phyloP scores from a whole-genome alignment of 2,329 filamentous ascomycete genomes.

The Coleophoma crateriformis region DNA sequence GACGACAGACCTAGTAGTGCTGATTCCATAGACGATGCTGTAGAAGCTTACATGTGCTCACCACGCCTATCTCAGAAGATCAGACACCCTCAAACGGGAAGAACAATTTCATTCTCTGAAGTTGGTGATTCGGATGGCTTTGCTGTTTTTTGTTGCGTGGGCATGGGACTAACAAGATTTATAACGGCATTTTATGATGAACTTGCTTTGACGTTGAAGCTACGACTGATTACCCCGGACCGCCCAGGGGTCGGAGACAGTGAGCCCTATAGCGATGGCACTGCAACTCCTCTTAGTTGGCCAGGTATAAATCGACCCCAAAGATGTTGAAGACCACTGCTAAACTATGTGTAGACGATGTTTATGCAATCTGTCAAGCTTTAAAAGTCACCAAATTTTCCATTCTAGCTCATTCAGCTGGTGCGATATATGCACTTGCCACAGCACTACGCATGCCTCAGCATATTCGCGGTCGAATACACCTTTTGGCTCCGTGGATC shows the following conservation, averaged over 20 bases:
- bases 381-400: conserved; percentile 95
- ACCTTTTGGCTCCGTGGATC: conserved; percentile 94
- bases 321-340: conserved; percentile 1
- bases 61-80: conserved; percentile 85
- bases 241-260: conserved; percentile 91
- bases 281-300: conserved; percentile 86
- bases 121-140: conserved; percentile 89
- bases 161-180: conserved; percentile 94
- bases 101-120: conserved; percentile 91
- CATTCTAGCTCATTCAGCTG: conserved; percentile 90
- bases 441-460: conserved; percentile 94
- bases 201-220: conserved; percentile 77
- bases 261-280: conserved; percentile 74
- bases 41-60: conserved; percentile 78
- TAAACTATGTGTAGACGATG: conserved; percentile 53
- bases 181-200: conserved; percentile 98
- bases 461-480: conserved; percentile 88
- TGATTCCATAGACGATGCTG: conserved; percentile 84
- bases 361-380: conserved; percentile 87
- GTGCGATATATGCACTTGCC: conserved; percentile 94
- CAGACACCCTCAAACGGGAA: conserved; percentile 75
- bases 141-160: conserved; percentile 93
- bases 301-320: conserved; percentile 57
- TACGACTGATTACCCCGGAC: conserved; percentile 90
- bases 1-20: conserved; percentile 73